A percentile compares a stretch with the other conserved stretches of the same genome.
Conservation (phyloP, 1,284 basidiomycete species). For the Sphaerobolus stellatus region DNA sequence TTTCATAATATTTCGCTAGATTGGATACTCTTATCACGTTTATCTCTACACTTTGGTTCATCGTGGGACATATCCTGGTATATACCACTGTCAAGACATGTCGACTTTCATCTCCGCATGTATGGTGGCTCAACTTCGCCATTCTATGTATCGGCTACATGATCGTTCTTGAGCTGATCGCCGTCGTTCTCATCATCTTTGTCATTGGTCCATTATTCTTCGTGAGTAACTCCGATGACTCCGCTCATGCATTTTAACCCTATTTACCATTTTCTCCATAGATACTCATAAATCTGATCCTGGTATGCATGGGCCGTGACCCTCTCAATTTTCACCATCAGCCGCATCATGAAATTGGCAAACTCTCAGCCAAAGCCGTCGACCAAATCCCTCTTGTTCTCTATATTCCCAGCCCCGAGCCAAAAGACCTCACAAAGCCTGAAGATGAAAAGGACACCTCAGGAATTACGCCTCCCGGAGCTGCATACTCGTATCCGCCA, state of each 20-base stretch:
- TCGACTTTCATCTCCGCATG: constrained; percentile 65
- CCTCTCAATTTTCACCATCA: constrained; percentile 67
- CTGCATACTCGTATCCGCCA: constrained; percentile 52
- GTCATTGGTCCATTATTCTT: constrained; percentile 73
- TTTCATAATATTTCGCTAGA: constrained; percentile 38
- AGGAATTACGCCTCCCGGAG: constrained; percentile 36
- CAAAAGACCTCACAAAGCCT: constrained; percentile 38
- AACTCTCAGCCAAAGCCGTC: constrained; percentile 65
- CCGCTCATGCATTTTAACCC: background rate
- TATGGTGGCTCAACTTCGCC: constrained; percentile 81
- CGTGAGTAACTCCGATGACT: constrained; percentile 45
- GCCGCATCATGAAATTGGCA: constrained; percentile 74
- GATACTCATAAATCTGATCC: constrained; percentile 72
- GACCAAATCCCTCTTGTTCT: constrained; percentile 77
- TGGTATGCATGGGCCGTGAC: constrained; percentile 74
- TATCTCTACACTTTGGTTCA: constrained; percentile 73
- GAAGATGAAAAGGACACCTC: background rate
- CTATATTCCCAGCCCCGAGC: constrained; percentile 72
- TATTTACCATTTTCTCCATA: constrained; percentile 26
- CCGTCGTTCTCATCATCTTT: constrained; percentile 72
- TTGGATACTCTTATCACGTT: constrained; percentile 64
- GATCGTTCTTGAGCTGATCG: constrained; percentile 67
- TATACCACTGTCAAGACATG: constrained; percentile 73
- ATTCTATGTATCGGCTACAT: constrained; percentile 78
- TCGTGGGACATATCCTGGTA: constrained; percentile 72